These are phyloP conservation scores for Aphanomyces stellatus DNA, from an alignment of 352 stramenopile species.

Conservation along the genomic window DNA sequence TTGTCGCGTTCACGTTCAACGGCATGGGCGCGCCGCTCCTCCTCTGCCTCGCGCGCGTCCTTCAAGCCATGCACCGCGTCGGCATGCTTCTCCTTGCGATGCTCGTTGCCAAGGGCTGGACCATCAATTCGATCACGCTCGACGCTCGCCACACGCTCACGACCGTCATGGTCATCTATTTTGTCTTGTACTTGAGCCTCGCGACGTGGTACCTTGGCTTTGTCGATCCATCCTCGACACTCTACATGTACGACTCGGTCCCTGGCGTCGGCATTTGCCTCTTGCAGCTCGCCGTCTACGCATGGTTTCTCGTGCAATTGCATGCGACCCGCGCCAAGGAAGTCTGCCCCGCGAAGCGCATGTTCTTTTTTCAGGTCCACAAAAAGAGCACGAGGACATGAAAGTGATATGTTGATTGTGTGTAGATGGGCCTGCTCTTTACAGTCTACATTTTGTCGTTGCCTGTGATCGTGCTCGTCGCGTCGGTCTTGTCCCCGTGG, in stretches of 20 bases:
- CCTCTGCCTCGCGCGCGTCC: conserved; percentile 58
- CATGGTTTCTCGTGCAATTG: conserved; percentile 60
- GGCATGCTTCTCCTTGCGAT: conserved; percentile 60
- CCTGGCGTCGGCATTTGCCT: conserved; percentile 52
- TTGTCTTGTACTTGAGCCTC: conserved; percentile 63
- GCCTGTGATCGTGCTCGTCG: conserved; percentile 56
- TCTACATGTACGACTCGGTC: conserved; percentile 81
- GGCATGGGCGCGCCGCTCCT: conserved; percentile 61
- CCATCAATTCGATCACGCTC: conserved; percentile 55
- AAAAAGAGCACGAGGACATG: not conserved
- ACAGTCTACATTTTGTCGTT: conserved; percentile 61
- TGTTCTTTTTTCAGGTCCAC: conserved; percentile 60
- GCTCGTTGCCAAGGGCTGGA: conserved; percentile 73
- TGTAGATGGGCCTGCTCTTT: conserved; percentile 55
- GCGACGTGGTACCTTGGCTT: conserved; percentile 77
- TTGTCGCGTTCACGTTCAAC: conserved; percentile 48
- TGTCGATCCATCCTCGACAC: conserved; percentile 61
- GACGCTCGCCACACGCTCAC: conserved; percentile 59
- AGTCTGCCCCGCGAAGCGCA: conserved; percentile 40
- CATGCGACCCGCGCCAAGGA: conserved; percentile 55
- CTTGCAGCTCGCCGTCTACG: conserved; percentile 45
- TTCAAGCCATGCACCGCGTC: conserved; percentile 60
- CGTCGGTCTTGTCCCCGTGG: conserved; percentile 67
- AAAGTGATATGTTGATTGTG: not conserved
- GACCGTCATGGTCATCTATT: conserved; percentile 47